phyloP scores from a whole-genome alignment of 257 asterid species.

The Nicotiana tomentosiformis region DNA sequence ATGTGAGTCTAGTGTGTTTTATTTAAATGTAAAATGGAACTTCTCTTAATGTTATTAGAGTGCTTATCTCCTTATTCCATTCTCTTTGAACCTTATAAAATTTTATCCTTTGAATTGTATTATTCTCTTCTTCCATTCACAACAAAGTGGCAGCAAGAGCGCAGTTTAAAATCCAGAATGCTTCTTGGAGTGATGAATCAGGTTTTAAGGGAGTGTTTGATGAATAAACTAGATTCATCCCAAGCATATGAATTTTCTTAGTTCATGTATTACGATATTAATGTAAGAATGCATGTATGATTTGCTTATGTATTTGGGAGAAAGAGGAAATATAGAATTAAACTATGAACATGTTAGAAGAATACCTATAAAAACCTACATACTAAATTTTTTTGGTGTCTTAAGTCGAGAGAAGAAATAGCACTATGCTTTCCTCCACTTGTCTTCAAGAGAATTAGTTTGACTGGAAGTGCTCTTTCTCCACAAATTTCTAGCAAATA shows the following conservation, averaged over 20 bases:
- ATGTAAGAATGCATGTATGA: too few species aligned
- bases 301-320: not conserved
- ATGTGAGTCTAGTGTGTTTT: not conserved
- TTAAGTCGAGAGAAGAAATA: not conserved
- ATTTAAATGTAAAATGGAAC: not conserved
- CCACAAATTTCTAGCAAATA: not conserved
- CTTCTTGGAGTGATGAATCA: not conserved
- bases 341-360: not conserved
- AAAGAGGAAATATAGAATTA: not conserved
- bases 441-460: not conserved
- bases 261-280: not conserved
- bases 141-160: not conserved
- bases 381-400: not conserved
- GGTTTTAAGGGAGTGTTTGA: too few species aligned
- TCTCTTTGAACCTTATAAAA: not conserved
- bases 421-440: not conserved
- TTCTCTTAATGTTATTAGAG: not conserved
- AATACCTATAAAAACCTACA: not conserved
- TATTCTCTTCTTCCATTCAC: not conserved
- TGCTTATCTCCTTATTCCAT: not conserved
- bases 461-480: not conserved
- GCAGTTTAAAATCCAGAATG: not conserved
- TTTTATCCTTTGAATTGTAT: not conserved
- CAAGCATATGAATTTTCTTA: too few species aligned
- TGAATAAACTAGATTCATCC: too few species aligned